A percentile compares a stretch with the other conserved stretches of the same genome.
These are phyloP conservation scores for Pisolithus tinctorius DNA, from an alignment of 768 basidiomycete genomes.

Conservation along the genomic window DNA sequence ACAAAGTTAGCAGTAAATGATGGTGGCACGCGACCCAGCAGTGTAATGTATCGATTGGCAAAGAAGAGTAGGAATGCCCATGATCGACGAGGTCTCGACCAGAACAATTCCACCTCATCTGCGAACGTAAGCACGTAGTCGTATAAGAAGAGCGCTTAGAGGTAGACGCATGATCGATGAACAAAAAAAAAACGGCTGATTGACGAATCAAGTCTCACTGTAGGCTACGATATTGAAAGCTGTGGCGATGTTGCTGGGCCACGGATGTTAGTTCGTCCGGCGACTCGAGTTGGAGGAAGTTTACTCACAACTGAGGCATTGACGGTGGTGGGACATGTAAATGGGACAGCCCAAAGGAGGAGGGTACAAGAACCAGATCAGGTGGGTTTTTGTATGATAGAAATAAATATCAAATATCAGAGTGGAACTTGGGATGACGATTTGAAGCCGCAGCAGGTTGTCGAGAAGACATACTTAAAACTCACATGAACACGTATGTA, in stretches of 20 bases:
- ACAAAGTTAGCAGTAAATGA: slow-evolving; percentile 30
- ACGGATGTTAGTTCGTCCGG: background rate
- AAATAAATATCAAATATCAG: background rate
- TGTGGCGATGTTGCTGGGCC: background rate
- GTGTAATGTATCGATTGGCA: slow-evolving; percentile 34
- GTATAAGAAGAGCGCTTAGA: slow-evolving; percentile 30
- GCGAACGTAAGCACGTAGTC: slow-evolving; percentile 42
- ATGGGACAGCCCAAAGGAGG: background rate
- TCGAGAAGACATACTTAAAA: background rate
- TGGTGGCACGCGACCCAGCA: slow-evolving; percentile 34
- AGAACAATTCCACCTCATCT: slow-evolving; percentile 38
- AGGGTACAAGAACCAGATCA: background rate
- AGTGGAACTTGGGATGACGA: background rate
- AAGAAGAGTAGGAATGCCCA: slow-evolving; percentile 35
- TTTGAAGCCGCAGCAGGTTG: background rate
- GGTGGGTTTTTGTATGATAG: background rate
- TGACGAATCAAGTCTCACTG: background rate
- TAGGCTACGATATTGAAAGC: background rate
- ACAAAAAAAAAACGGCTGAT: background rate
- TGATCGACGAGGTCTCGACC: slow-evolving; percentile 27
- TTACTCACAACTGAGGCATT: background rate
- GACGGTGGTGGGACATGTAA: background rate
- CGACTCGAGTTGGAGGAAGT: background rate
- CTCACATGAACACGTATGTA: too few relatives aligned
- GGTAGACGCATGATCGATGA: background rate